These are phyloP conservation scores for Byssothecium circinans DNA, from an alignment of 2,329 filamentous ascomycete genomes.

Conservation along the genomic window DNA sequence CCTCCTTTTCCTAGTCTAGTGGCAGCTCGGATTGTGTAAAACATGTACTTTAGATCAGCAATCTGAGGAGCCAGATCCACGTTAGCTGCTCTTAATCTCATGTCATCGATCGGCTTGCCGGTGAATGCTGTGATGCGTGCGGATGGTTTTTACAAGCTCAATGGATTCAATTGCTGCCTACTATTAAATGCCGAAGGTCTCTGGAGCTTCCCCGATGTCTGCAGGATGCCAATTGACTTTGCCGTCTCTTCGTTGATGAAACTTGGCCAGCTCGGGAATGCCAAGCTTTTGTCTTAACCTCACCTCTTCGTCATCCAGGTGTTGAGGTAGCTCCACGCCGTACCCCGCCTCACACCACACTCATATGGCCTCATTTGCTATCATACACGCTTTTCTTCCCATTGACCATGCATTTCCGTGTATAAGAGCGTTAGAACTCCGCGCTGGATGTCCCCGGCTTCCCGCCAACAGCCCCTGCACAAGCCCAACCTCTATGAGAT, in stretches of 20 bases:
- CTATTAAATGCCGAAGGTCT: constrained; percentile 21
- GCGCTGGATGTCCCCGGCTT: too few species aligned
- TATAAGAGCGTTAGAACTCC: neutral
- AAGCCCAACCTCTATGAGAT: too few species aligned
- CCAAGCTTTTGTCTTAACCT: constrained; percentile 38
- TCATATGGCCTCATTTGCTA: constrained; percentile 7
- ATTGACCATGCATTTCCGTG: neutral
- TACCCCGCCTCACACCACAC: constrained; percentile 5
- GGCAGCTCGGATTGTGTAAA: constrained; percentile 48
- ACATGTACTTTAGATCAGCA: constrained; percentile 48
- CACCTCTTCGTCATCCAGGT: constrained; percentile 13
- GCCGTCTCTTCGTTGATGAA: constrained; percentile 21
- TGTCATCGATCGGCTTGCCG: constrained; percentile 22
- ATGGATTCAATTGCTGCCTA: constrained; percentile 29
- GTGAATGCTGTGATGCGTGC: constrained; percentile 29
- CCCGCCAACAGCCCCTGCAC: too few species aligned
- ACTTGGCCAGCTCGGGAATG: constrained; percentile 26
- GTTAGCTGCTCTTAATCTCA: constrained; percentile 35
- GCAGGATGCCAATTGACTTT: constrained; percentile 25
- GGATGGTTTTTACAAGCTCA: constrained; percentile 24
- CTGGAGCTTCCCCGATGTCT: constrained; percentile 14
- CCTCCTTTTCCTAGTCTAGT: constrained; percentile 42
- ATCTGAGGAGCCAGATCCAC: constrained; percentile 47
- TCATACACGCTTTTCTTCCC: neutral
- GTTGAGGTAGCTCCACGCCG: constrained; percentile 3